Evolutionary conservation across 495 filamentous ascomycete species (phyloP).

Genomic region (Penicillium robsamsonii): DNA sequence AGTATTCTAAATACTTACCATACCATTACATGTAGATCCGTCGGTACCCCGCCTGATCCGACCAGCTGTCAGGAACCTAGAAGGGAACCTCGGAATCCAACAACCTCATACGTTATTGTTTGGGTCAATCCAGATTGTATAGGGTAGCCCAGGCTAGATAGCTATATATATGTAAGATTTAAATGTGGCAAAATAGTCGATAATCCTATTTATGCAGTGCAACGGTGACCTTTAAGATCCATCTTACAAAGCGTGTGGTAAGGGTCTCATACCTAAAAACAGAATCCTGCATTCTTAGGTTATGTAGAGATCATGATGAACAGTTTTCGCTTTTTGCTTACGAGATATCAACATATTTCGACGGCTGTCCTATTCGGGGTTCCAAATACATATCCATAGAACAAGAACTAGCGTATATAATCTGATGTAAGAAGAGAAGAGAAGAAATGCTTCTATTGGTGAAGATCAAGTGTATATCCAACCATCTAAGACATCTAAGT

Average conservation of each 20-base stretch:
- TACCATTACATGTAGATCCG: neutral
- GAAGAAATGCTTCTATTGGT: slow-evolving; percentile 2
- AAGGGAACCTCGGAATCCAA: slow-evolving; percentile 1
- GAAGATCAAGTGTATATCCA: slow-evolving; percentile 10
- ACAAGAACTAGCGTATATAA: neutral
- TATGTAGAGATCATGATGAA: too few species aligned
- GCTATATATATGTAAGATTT: neutral
- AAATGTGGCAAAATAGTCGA: neutral
- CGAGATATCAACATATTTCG: neutral
- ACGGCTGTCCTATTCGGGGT: neutral
- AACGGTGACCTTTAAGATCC: neutral
- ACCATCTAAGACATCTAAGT: slow-evolving; percentile 21
- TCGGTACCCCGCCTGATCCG: slow-evolving; percentile 25
- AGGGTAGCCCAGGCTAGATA: neutral
- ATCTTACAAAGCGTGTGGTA: neutral
- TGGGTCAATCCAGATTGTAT: neutral
- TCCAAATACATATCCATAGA: neutral
- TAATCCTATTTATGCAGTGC: neutral
- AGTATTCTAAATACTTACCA: neutral
- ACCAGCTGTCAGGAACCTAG: slow-evolving; percentile 29
- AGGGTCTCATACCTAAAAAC: neutral
- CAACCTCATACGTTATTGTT: neutral
- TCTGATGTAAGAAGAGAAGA: neutral
- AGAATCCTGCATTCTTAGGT: neutral
- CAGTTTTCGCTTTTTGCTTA: neutral